phyloP scores from a whole-genome alignment of 139 green algal genomes.

The Tetraselmis chui region DNA sequence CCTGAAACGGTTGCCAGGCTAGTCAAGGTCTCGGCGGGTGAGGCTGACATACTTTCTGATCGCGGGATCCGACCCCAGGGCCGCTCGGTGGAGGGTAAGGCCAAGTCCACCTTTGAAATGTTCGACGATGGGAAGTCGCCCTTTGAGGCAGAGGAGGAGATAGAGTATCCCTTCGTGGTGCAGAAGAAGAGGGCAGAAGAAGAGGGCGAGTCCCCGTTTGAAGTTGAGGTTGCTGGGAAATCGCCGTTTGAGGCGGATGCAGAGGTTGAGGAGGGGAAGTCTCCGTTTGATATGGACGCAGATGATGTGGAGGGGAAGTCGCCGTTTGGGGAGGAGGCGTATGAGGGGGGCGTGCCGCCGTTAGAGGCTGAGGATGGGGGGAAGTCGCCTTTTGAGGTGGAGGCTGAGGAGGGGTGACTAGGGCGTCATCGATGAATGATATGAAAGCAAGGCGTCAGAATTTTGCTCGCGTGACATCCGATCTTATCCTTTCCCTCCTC shows the following conservation, averaged over 20 bases:
- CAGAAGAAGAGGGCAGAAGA: too few relatives aligned
- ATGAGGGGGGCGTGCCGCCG: too few relatives aligned
- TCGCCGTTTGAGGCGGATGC: not conserved
- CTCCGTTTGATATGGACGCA: not conserved
- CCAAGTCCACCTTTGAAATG: not conserved
- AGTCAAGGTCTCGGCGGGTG: too few relatives aligned
- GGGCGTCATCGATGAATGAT: too few relatives aligned
- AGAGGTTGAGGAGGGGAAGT: not conserved
- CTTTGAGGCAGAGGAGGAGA: not conserved
- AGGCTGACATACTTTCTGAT: not conserved
- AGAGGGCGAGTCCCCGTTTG: not conserved
- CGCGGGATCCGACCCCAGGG: not conserved
- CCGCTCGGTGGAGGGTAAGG: not conserved
- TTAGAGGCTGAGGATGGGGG: not conserved
- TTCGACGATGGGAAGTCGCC: not conserved
- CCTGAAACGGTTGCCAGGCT: too few relatives aligned
- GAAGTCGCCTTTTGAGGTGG: not conserved
- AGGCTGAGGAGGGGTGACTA: not conserved
- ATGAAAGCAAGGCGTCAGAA: too few relatives aligned
- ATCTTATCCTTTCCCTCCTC: too few relatives aligned
- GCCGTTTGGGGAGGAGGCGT: not conserved
- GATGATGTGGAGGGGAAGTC: not conserved
- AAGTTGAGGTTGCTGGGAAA: not conserved
- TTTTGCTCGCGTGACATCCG: too few relatives aligned
- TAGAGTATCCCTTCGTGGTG: not conserved